A percentile compares a stretch with the other conserved stretches of the same genome.
Conservation (phyloP, 2,329 filamentous ascomycete genomes). For the Scleromitrula shiraiana region DNA sequence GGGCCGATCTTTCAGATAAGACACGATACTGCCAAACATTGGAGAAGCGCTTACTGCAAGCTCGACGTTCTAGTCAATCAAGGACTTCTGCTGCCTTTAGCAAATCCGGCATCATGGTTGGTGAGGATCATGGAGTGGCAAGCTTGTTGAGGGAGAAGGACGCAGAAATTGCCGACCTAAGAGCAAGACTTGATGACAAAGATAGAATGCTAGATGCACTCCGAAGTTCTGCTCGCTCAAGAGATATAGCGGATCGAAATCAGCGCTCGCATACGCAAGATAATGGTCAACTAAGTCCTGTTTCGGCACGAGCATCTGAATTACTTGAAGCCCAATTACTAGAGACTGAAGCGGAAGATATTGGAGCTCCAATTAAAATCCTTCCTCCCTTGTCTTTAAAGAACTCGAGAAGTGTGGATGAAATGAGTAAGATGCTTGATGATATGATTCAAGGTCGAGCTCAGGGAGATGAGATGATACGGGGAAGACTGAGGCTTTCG, state of each 20-base stretch:
- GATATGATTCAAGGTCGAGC: slow-evolving; percentile 93
- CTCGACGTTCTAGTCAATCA: slow-evolving; percentile 81
- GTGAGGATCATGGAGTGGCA: slow-evolving; percentile 70
- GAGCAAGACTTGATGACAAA: slow-evolving; percentile 84
- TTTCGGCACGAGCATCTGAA: slow-evolving; percentile 25
- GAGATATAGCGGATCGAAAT: slow-evolving; percentile 65
- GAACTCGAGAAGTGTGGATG: slow-evolving; percentile 63
- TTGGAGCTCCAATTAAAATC: slow-evolving; percentile 11
- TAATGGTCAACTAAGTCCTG: slow-evolving; percentile 25
- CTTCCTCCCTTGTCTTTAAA: slow-evolving; percentile 18
- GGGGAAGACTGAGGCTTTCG: slow-evolving; percentile 58
- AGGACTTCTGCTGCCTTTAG: slow-evolving; percentile 70
- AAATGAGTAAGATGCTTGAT: slow-evolving; percentile 88
- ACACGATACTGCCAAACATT: slow-evolving; percentile 92
- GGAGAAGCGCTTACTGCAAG: slow-evolving; percentile 86
- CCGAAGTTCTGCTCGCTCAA: slow-evolving; percentile 74
- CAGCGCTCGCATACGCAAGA: slow-evolving; percentile 19
- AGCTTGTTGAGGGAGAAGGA: slow-evolving; percentile 79
- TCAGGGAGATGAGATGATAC: slow-evolving; percentile 63
- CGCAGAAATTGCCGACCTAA: slow-evolving; percentile 83
- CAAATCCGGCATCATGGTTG: slow-evolving; percentile 58
- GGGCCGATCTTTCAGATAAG: slow-evolving; percentile 92
- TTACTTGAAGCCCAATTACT: slow-evolving; percentile 15
- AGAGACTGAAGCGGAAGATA: slow-evolving; percentile 10
- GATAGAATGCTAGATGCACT: slow-evolving; percentile 87